Base-by-base conservation (phyloP, 164 flowering plant species). In the Houttuynia cordata region DNA sequence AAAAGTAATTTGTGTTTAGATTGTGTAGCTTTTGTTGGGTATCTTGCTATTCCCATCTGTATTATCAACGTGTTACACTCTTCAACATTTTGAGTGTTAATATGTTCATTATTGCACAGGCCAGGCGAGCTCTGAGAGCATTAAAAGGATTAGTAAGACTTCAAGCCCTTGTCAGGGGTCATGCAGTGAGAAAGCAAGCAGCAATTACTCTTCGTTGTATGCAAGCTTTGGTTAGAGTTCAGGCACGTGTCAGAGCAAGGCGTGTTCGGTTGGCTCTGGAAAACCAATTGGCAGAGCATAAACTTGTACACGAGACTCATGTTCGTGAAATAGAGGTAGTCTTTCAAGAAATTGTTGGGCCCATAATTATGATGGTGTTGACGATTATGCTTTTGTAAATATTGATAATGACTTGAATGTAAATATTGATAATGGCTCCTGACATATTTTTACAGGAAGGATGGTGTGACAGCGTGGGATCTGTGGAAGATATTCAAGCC, bases 161-260 rank as follows among this genome's bases (percentile, higher is more conserved):
- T 70, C 99, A 93, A 75, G 99, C 99, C 24, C 96, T 93, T 62
- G 97, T 88, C 30, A 80, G 99, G 68, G 99, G 99, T 39, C 96
- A 90, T 80, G 92, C 94, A 59, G 99, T 93, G 67, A 83, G 99
- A 81, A 93, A 93, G 71, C 99, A 93, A 76, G 99, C 99, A 67
- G 97, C 97, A 19, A 83, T 88, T 67, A 93, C 99, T 24, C 91
- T 93, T 59, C 85, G 96, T 8, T 88, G 97, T 71, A 93, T 93
- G 97, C 99, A 93, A 83, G 97, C 99, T 62, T 76, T 93, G 67
- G 99, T 93, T 53, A 83, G 97, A 80, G 97, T 93, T 72, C 99
- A 93, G 73, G 99, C 99, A 68, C 97, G 95, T 69, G 97, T 92
- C 4, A 85, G 97, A 51, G 99, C 97, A 60, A 82, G 98, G 65